These are phyloP conservation scores for Malus hybrid DNA, from an alignment of 331 rosid species.

Conservation along the genomic window DNA sequence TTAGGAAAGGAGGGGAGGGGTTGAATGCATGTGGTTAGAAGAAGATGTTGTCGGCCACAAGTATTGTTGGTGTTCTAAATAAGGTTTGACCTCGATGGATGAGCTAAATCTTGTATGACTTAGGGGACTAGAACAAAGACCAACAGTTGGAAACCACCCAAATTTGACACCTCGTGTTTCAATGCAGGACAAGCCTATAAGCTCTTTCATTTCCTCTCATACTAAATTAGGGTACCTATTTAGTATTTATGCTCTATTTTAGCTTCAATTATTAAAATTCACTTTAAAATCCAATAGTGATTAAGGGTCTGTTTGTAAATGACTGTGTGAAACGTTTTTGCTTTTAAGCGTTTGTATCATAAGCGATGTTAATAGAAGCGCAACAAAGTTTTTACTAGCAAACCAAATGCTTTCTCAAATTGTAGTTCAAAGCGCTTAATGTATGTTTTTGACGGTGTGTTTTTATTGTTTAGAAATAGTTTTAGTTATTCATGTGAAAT, in stretches of 20 bases:
- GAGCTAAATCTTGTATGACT: constrained; percentile 19
- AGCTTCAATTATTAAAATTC: neutral
- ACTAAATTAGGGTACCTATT: neutral
- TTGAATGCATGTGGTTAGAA: neutral
- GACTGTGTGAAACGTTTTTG: too few relatives aligned
- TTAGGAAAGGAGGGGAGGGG: neutral
- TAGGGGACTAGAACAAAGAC: neutral
- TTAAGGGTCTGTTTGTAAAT: neutral
- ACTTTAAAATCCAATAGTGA: neutral
- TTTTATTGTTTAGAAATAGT: neutral
- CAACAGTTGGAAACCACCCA: constrained; percentile 14
- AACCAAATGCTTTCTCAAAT: neutral
- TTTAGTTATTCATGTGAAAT: too few relatives aligned
- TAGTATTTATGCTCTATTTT: neutral
- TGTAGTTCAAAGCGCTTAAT: neutral
- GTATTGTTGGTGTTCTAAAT: constrained; percentile 4
- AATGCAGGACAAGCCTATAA: neutral
- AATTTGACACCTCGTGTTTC: neutral
- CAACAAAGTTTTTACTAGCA: neutral
- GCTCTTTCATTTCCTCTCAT: neutral
- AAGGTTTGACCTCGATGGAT: constrained; percentile 47
- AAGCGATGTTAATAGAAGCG: neutral
- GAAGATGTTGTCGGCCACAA: constrained; percentile 61
- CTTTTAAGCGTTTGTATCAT: neutral
- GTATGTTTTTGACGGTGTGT: neutral